Evolutionary conservation across 1,139 yeast species (phyloP).

Genomic region (Diutina scorzettiae): DNA sequence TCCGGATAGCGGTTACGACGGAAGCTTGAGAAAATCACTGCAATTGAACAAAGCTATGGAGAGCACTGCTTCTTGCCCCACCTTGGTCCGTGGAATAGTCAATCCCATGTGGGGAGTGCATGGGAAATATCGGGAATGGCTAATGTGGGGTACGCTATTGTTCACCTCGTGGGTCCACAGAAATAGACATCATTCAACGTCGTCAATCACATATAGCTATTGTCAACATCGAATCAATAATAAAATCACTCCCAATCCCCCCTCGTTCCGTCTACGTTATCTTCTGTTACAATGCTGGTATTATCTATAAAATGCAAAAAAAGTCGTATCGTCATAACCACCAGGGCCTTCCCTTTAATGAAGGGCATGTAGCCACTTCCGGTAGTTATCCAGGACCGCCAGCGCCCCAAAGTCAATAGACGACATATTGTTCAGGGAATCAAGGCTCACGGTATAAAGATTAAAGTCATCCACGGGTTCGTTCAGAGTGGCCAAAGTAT

Average conservation of each 20-base stretch:
- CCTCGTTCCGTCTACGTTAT: neutral
- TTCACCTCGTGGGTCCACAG: neutral
- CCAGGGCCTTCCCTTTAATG: neutral
- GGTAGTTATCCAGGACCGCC: slow-evolving; percentile 6
- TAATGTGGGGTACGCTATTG: neutral
- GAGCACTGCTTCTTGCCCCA: too few species aligned
- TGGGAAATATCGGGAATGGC: neutral
- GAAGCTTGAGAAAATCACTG: too few species aligned
- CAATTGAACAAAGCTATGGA: neutral
- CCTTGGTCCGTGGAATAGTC: too few species aligned
- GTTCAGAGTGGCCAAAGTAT: neutral
- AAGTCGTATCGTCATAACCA: slow-evolving; percentile 4
- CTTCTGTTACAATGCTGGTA: neutral
- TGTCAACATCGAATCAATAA: neutral
- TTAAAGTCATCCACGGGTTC: slow-evolving; percentile 4
- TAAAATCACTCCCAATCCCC: neutral
- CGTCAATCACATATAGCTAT: neutral
- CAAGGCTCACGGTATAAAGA: slow-evolving; percentile 1
- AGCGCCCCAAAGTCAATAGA: neutral
- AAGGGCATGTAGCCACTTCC: slow-evolving; percentile 4
- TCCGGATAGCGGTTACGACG: too few species aligned
- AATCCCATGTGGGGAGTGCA: too few species aligned
- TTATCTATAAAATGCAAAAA: slow-evolving; percentile 1
- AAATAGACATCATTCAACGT: neutral
- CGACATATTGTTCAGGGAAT: neutral